Evolutionary conservation across 1,284 basidiomycete species (phyloP), one percentile per base, ranked within the genome.

Genomic region (Porogramme epimiltina): DNA sequence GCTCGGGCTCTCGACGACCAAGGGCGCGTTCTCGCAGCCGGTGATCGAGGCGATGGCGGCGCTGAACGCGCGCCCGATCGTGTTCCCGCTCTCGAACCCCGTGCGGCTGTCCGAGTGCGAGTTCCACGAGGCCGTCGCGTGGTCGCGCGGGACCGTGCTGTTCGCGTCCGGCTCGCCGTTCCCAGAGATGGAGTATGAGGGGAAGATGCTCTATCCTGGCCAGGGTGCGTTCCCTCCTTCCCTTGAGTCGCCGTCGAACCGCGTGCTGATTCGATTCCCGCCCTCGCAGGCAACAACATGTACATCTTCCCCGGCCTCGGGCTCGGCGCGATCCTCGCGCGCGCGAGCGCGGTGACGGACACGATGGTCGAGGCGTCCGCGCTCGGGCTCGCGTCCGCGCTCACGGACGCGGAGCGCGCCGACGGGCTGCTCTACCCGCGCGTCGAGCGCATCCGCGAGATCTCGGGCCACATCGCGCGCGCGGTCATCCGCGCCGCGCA

Each of bases 81-180:
- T 98, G 70, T 97, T 98, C 81, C 93, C 95, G 43, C 84, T 98
- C n/a, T 94, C 91, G 31, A 98, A 98, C 75, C 95, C 95, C 25
- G 88, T 92, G 42, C 78, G 81, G 43, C 83, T 94, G 51, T 91
- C 89, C 34, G 91, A 93, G 68, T 90, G 89, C 66, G 87, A 89
- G 26, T 97, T 94, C 70, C 76, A 87, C 52, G 90, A 95, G 59
- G 93, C 94, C 1, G 82, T 97, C 51, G 73, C 81, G 49, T 85
- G 89, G 73, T 88, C 87, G 4, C 70, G 80, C 31, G 90, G 91
- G 22, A 73, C 71, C 39, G 89, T 91, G 23, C 80, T 98, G 54
- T 98, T 96, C 67, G 95, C 95, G 1, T 89, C 87, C 33, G 95
- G 95, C 2, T 94, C 91, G 39, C 95, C 95, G 1, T 98, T 96